phyloP scores from a whole-genome alignment of 805 yeast genomes.

The Saturnispora sanitii region DNA sequence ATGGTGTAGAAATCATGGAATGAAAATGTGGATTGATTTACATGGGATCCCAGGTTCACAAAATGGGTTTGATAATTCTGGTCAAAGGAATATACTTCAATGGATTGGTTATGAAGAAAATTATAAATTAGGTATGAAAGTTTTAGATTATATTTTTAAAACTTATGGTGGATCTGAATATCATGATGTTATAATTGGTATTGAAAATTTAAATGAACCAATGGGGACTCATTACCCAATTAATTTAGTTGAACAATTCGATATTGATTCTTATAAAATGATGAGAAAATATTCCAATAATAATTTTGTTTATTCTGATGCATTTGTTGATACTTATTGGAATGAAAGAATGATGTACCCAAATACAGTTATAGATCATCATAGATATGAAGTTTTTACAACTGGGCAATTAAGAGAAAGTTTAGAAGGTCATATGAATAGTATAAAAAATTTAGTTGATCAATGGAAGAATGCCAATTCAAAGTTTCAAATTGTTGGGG shows the following conservation, averaged over 20 bases:
- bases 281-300: constrained; percentile 32
- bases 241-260: constrained; percentile 32
- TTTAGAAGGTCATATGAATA: constrained; percentile 51
- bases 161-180: constrained; percentile 42
- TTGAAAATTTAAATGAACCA: constrained; percentile 67
- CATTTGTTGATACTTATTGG: constrained; percentile 50
- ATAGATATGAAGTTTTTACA: constrained; percentile 82
- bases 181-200: constrained; percentile 54
- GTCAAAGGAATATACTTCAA: constrained; percentile 46
- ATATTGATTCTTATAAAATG: constrained; percentile 33
- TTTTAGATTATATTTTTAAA: constrained; percentile 38
- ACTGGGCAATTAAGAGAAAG: constrained; percentile 44
- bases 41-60: constrained; percentile 98
- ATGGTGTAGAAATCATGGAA: constrained; percentile 56
- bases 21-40: constrained; percentile 83
- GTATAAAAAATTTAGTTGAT: constrained; percentile 43
- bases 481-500: constrained; percentile 51
- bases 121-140: constrained; percentile 38
- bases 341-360: constrained; percentile 22
- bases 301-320: constrained; percentile 55
- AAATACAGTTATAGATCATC: constrained; percentile 76
- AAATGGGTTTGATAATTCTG: constrained; percentile 93
- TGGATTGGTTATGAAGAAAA: constrained; percentile 35
- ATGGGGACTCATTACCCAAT: constrained; percentile 42
- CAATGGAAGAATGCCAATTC: constrained; percentile 29